A percentile compares a stretch with the other conserved stretches of the same genome.
Conservation (phyloP, 1,139 yeast genomes). For the Debaryomyces subglobosus region DNA sequence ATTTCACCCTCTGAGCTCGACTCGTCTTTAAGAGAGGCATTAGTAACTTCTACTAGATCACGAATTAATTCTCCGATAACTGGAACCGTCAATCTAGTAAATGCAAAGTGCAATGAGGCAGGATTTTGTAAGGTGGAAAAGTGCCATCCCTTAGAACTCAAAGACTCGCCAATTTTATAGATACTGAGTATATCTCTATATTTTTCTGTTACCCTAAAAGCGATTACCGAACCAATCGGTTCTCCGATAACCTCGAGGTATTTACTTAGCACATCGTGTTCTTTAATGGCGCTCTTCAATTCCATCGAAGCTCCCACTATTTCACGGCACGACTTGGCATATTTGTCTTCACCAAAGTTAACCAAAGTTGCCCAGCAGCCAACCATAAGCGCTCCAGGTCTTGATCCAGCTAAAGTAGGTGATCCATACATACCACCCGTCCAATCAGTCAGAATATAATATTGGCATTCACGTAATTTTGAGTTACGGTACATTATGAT, state of each 20-base stretch:
- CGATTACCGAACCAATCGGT: constrained; percentile 79
- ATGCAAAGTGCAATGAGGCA: constrained; percentile 87
- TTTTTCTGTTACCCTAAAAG: constrained; percentile 59
- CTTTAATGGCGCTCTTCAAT: constrained; percentile 52
- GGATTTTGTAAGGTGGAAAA: constrained; percentile 85
- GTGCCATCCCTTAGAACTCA: constrained; percentile 84
- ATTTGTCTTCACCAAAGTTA: constrained; percentile 79
- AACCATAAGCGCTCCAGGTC: constrained; percentile 96
- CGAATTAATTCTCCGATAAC: constrained; percentile 63
- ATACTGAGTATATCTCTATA: constrained; percentile 50
- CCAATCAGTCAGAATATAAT: constrained; percentile 85
- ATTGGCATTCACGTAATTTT: constrained; percentile 75
- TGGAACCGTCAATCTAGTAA: constrained; percentile 70
- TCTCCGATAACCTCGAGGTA: constrained; percentile 70
- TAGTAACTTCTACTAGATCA: constrained; percentile 55
- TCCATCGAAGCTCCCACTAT: constrained; percentile 68
- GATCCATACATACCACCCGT: constrained; percentile 95
- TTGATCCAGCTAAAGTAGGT: constrained; percentile 93
- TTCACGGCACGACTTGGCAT: constrained; percentile 62
- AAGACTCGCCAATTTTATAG: constrained; percentile 73
- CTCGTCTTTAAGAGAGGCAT: constrained; percentile 31
- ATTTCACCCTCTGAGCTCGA: constrained; percentile 51
- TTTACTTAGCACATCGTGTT: constrained; percentile 44
- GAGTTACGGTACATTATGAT: constrained; percentile 82
- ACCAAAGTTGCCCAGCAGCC: constrained; percentile 97